phyloP scores from a whole-genome alignment of 768 basidiomycete species.

The Royoungia palumana region DNA sequence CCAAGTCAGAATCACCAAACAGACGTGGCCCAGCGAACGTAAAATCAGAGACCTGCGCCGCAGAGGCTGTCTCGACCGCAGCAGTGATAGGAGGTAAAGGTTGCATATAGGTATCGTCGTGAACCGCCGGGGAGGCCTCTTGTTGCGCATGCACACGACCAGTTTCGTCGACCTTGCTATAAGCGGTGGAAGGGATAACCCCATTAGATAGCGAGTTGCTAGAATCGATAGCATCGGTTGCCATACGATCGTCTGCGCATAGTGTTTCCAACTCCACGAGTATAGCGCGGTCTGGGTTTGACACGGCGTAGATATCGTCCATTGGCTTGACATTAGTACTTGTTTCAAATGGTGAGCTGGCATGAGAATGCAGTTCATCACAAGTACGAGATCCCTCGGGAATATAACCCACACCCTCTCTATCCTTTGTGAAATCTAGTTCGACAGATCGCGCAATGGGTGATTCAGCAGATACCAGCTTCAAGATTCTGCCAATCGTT shows the following conservation, averaged over 20 bases:
- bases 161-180: not conserved
- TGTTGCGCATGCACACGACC: not conserved
- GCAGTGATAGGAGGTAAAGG: not conserved
- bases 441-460: not conserved
- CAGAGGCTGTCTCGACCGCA: not conserved
- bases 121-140: not conserved
- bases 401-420: constrained; percentile 28
- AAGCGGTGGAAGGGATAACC: not conserved
- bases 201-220: not conserved
- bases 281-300: not conserved
- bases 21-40: constrained; percentile 27
- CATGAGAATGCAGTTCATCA: not conserved
- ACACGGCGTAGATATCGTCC: not conserved
- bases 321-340: not conserved
- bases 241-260: not conserved
- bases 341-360: not conserved
- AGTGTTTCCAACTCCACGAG: not conserved
- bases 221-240: not conserved
- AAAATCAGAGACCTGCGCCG: constrained; percentile 2
- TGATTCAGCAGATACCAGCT: constrained; percentile 9
- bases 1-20: constrained; percentile 30
- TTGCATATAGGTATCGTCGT: not conserved
- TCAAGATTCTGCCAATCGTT: constrained; percentile 28
- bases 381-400: not conserved
- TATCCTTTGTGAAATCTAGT: constrained; percentile 19